Evolutionary conservation across 129 eudicot species (phyloP).

Genomic region (Artemisia tridentata): DNA sequence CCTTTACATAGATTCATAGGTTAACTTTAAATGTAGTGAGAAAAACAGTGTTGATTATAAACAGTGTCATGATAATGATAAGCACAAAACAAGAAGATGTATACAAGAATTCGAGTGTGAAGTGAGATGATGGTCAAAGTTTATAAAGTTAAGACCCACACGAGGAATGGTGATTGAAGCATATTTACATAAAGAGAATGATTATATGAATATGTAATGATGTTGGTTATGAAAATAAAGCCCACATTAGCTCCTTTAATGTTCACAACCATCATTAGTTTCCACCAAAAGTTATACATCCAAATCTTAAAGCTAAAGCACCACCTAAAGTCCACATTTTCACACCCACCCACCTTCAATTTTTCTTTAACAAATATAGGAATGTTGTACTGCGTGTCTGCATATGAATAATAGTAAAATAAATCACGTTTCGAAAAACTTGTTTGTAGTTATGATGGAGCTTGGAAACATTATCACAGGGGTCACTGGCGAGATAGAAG

Average conservation of each 20-base stretch:
- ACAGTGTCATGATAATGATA: neutral
- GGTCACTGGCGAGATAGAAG: no score
- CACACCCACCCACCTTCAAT: constrained; percentile 19
- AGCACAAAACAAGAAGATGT: constrained; percentile 13
- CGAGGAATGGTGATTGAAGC: constrained; percentile 45
- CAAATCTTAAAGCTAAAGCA: constrained; percentile 34
- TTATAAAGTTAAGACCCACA: constrained; percentile 42
- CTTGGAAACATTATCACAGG: neutral
- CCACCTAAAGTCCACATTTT: constrained; percentile 34
- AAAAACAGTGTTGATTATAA: no score
- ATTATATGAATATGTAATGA: constrained; percentile 42
- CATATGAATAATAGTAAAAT: neutral
- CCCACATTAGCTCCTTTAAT: constrained; percentile 38
- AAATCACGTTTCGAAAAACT: neutral
- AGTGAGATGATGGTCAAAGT: constrained; percentile 37
- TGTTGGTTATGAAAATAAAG: constrained; percentile 29
- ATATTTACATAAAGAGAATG: constrained; percentile 35
- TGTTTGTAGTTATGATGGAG: neutral
- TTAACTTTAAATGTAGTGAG: no score
- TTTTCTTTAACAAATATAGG: constrained; percentile 4
- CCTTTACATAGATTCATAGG: no score
- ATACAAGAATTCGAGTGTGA: constrained; percentile 11
- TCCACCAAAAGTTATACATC: constrained; percentile 33
- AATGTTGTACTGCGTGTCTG: neutral
- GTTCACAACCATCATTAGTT: constrained; percentile 35